A percentile compares a stretch with the other conserved stretches of the same genome.
Evolutionary conservation across 345 rosid species (phyloP).

Genomic region (Turritis glabra): DNA sequence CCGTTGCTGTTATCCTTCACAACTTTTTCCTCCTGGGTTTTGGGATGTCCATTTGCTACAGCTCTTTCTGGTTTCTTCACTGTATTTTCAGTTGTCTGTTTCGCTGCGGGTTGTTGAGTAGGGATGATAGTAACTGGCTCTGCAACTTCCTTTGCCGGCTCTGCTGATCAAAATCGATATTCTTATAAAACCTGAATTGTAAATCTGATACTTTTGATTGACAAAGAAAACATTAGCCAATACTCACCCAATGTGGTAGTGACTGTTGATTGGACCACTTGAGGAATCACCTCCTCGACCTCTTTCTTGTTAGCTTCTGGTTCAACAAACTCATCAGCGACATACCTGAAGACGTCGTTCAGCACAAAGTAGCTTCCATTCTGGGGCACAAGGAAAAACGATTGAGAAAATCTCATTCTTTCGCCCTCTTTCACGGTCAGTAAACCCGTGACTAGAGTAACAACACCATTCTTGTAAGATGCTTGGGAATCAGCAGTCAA

Average conservation of each 20-base stretch:
- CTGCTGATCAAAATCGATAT: not conserved
- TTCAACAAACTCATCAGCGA: conserved; percentile 49
- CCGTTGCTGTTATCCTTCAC: conserved; percentile 9
- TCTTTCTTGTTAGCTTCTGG: conserved; percentile 38
- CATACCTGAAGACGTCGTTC: conserved; percentile 75
- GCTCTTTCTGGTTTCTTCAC: conserved; percentile 23
- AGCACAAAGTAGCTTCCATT: conserved; percentile 69
- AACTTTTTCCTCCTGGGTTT: conserved; percentile 10
- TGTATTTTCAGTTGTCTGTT: conserved; percentile 24
- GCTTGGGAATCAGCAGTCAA: conserved; percentile 70
- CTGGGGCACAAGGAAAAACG: conserved; percentile 85
- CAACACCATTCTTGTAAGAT: conserved; percentile 57
- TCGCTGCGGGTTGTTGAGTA: not conserved
- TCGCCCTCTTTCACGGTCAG: conserved; percentile 52
- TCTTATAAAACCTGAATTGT: not conserved
- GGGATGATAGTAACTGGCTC: conserved; percentile 16
- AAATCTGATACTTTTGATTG: not conserved
- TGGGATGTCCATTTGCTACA: conserved; percentile 22
- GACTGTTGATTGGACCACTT: conserved; percentile 22
- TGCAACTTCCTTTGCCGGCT: conserved; percentile 13
- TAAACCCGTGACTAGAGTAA: conserved; percentile 72
- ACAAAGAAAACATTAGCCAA: not conserved
- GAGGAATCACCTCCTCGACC: conserved; percentile 27
- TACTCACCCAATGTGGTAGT: conserved; percentile 28
- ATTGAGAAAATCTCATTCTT: conserved; percentile 62